Base-by-base conservation (phyloP, 371 early-diverging fungal species). In the Apophysomyces ossiformis region DNA sequence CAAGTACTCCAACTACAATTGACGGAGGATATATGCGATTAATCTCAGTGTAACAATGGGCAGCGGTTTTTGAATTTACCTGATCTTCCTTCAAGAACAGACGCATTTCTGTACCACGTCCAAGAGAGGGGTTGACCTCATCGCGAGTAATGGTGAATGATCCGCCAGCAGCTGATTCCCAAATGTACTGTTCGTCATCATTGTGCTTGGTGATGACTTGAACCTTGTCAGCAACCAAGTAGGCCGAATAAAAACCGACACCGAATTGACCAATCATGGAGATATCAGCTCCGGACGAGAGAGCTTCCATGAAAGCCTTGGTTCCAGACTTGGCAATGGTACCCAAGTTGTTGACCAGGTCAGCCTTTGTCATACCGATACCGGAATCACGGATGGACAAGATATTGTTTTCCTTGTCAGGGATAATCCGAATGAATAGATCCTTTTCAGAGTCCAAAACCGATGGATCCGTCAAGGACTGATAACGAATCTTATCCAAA, bases 211-310 rank as follows among this genome's bases (percentile, higher is more conserved):
- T 87, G 68, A 93, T 86, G 43, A 96, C 92, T 32, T 89, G 88
- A 50, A 96, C 95, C 65, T 85, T 81, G 69, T 94, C 93, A 21
- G 95, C 93, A 18, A 95, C 93, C 36, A 94, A 75, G 72, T 88
- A 92, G 50, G 89, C 86, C 71, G 81, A 92, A 84, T 96, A 96
- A 84, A 95, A 95, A 63, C 96, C 95, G 60, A 96, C 92, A 86
- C 96, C 96, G 77, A 96, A 96, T 82, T 95, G 95, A 69, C 96
- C 96, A 79, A 95, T 95, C 78, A 93, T 77, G 72, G 82, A 82
- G 43, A 82, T 82, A 66, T 82, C 79, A 72, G 82, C 82, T 61
- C 82, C 79, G 18, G 82, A 75, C 32, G 78, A 76, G n/a, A 82
- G 71, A 12, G 77, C 79, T 65, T 82, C 82, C 82, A 81, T 81